These are phyloP conservation scores for Monosporascus sp. DNA, from an alignment of 2,329 filamentous ascomycete species.

Conservation along the genomic window DNA sequence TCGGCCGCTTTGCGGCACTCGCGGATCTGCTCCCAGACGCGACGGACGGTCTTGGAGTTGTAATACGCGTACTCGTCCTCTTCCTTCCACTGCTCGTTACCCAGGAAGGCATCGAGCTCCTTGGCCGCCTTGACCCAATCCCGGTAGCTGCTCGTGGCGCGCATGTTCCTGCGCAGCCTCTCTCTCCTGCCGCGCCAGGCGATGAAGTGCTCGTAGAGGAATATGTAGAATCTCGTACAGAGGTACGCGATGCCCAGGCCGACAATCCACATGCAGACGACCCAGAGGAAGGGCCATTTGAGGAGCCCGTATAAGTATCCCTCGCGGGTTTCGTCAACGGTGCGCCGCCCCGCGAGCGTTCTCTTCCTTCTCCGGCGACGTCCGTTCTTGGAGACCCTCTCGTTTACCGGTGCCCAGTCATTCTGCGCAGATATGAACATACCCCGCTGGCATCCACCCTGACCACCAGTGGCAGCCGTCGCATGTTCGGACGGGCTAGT, in stretches of 20 bases:
- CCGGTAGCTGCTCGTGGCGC: slow-evolving; percentile 65
- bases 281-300: slow-evolving; percentile 84
- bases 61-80: slow-evolving; percentile 79
- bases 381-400: slow-evolving; percentile 51
- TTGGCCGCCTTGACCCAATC: slow-evolving; percentile 81
- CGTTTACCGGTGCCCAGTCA: slow-evolving; percentile 88
- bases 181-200: slow-evolving; percentile 82
- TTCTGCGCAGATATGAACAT: slow-evolving; percentile 83
- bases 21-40: slow-evolving; percentile 70
- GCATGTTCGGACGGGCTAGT: slow-evolving; percentile 18
- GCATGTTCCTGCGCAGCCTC: slow-evolving; percentile 63
- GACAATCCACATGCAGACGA: slow-evolving; percentile 74
- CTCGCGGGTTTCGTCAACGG: slow-evolving; percentile 88
- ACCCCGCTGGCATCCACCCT: slow-evolving; percentile 24
- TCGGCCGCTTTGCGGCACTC: slow-evolving; percentile 58
- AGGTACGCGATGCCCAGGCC: slow-evolving; percentile 71
- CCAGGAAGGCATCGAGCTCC: slow-evolving; percentile 73
- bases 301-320: slow-evolving; percentile 83
- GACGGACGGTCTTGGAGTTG: slow-evolving; percentile 75
- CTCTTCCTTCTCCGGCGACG: slow-evolving; percentile 34
- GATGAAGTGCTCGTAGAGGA: slow-evolving; percentile 83
- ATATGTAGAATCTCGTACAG: slow-evolving; percentile 82
- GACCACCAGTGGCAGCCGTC: slow-evolving; percentile 20
- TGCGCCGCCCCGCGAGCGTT: slow-evolving; percentile 47
- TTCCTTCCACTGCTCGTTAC: slow-evolving; percentile 75